Base-by-base conservation (phyloP, 2,329 filamentous ascomycete genomes). In the Hawksworthiomyces lignivorus region DNA sequence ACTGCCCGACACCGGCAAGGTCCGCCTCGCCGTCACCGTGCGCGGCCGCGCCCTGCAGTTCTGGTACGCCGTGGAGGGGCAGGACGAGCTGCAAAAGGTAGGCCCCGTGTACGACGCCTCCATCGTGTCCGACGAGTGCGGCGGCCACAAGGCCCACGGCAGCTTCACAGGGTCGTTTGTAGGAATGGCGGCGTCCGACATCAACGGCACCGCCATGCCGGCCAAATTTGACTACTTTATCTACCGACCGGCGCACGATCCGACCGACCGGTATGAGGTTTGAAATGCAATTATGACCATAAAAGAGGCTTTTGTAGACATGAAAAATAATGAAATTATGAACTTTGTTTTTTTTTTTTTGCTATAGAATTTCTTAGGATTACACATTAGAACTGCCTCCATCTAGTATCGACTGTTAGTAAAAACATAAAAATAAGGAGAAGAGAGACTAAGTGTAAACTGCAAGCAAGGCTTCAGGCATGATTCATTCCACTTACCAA, bases 91-190 rank as follows among this genome's bases (percentile, higher is more conserved):
- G 45, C 62, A 64, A 52, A 58, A 66, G 46, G 62, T 80, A 36
- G 77, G 77, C 0, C 72, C 71, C 0, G 68, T 75, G 2, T 70
- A 71, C 33, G 74, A 81, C 50, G 77, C 76, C 0, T 74, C 72
- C 7, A 71, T 80, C 12, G 46, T 81, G 7, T 75, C 69, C 10
- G 77, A 82, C 50, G 77, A 82, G 59, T 81, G 77, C 44, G 77
- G 77, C 9, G 77, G 76, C 0, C 75, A 80, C 47, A 68, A 72
- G 46, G 67, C 62, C 3, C 74, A 80, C 48, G 77, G 77, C 1
- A 81, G 77, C 54, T 82, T 81, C 48, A 81, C 77, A 0, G 77
- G 77, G 0, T 73, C 77, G 0, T 77, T 77, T 60, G 68, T 76
- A 1, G 73, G 73, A 0, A 57, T 77, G 48, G 73, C 73, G 1